A percentile compares a stretch with the other conserved stretches of the same genome.
These are phyloP conservation scores for Aeschynomene evenia DNA, from an alignment of 306 rosid genomes.

Conservation along the genomic window DNA sequence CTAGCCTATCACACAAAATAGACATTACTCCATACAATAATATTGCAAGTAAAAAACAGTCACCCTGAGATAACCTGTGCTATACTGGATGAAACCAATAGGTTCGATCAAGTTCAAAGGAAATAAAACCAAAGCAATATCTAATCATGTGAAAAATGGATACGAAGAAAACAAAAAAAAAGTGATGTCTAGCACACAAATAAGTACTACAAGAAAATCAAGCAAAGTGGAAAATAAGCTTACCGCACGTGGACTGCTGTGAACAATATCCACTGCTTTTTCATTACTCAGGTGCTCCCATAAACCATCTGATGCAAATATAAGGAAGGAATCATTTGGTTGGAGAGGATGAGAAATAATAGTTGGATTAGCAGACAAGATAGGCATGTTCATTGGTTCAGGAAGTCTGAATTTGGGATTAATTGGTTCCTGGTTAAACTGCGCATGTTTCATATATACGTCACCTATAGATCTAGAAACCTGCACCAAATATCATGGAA, in stretches of 20 bases:
- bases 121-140: conserved; percentile 15
- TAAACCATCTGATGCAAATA: conserved; percentile 96
- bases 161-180: not conserved
- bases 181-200: conserved; percentile 13
- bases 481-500: conserved; percentile 52
- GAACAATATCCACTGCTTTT: conserved; percentile 87
- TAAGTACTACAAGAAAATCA: not conserved
- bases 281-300: conserved; percentile 96
- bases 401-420: conserved; percentile 74
- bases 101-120: conserved; percentile 16
- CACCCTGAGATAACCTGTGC: not conserved
- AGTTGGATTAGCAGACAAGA: conserved; percentile 73
- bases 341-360: conserved; percentile 77
- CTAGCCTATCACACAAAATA: not conserved
- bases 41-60: conserved; percentile 12
- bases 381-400: conserved; percentile 82
- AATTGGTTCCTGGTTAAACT: conserved; percentile 72
- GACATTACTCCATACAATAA: not conserved
- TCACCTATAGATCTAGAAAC: conserved; percentile 94
- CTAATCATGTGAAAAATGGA: not conserved
- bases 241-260: conserved; percentile 70
- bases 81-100: conserved; percentile 3
- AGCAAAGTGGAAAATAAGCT: conserved; percentile 29
- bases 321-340: conserved; percentile 89
- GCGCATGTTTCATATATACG: conserved; percentile 79